Evolutionary conservation across 1,139 yeast species (phyloP).

Genomic region (Yamadazyma taylorii): DNA sequence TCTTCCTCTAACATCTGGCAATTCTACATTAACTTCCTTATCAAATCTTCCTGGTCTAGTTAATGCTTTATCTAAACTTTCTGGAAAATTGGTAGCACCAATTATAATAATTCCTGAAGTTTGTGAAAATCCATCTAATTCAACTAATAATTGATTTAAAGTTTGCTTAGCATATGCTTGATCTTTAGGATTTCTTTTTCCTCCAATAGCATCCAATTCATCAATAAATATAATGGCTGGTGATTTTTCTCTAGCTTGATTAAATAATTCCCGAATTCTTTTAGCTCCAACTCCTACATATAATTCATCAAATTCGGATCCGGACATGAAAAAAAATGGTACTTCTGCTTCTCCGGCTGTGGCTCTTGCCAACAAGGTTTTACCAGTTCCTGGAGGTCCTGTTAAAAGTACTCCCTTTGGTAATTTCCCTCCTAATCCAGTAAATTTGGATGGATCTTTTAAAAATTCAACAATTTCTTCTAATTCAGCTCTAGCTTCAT

Average conservation of each 20-base stretch:
- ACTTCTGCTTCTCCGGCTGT: conserved; percentile 99
- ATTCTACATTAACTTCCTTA: conserved; percentile 89
- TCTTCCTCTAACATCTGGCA: conserved; percentile 98
- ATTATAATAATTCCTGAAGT: conserved; percentile 90
- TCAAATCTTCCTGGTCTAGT: conserved; percentile 99
- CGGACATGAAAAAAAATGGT: conserved; percentile 97
- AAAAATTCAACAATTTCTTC: conserved; percentile 96
- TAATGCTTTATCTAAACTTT: conserved; percentile 91
- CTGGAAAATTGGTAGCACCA: conserved; percentile 98
- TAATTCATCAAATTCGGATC: conserved; percentile 96
- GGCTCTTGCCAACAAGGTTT: conserved; percentile 93
- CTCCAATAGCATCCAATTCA: conserved; percentile 98
- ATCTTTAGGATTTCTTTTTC: conserved; percentile 94
- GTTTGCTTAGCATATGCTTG: conserved; percentile 98
- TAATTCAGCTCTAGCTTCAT: conserved; percentile 95
- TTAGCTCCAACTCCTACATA: conserved; percentile 99
- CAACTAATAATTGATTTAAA: conserved; percentile 90
- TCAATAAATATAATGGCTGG: conserved; percentile 97
- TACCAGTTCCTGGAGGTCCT: conserved; percentile 99
- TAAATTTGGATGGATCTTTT: conserved; percentile 93
- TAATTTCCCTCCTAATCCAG: conserved; percentile 94
- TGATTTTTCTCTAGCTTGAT: conserved; percentile 90
- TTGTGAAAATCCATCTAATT: conserved; percentile 94
- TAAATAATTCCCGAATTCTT: conserved; percentile 89
- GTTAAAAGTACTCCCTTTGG: conserved; percentile 96